Base-by-base conservation (phyloP, 2,329 filamentous ascomycete species). In the Coleophoma crateriformis region DNA sequence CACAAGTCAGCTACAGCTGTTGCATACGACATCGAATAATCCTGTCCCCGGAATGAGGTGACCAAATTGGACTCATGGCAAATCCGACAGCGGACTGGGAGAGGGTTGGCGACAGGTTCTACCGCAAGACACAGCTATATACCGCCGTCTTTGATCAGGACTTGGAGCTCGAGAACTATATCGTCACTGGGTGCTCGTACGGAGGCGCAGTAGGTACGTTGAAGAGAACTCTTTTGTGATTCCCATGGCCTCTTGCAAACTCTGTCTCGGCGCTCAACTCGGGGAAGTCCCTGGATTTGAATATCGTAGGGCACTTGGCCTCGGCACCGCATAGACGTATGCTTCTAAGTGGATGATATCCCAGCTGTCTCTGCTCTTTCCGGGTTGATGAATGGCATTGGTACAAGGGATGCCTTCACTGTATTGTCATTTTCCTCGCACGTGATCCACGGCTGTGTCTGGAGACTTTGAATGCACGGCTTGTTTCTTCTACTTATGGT, bases 121-220 rank as follows among this genome's bases (percentile, higher is more conserved):
- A 97, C 74, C 88, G 92, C 68, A 96, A 95, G 74, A 85, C 88
- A 50, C 88, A 92, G 69, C 82, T 96, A 53, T 99, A 97, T 75
- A 91, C 90, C 53, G 87, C 85, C 58, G 81, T 97, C 57, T 99
- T 97, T 68, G 90, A 96, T 70, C 82, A 88, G 65, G 90, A 96
- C 66, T 77, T 96, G 54, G 91, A 99, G 72, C 81, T 99, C 59
- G 91, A 96, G 74, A 95, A 94, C 73, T 95, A 95, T 73, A 79
- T 92, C 62, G 85, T 96, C 63, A 85, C 86, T 50, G 94, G 91
- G 64, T 95, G 94, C 67, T 90, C 90, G 20, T 96, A 94, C 69
- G 90, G 88, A 62, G 94, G 94, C 63, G 91, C 94, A 65, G 77
- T 97, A 74, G 91, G 91, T 96, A 82, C 68, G 77, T 61, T 27